Evolutionary conservation across 371 early-diverging fungal genomes (phyloP), one percentile per base, ranked within the genome.

Genomic region (Circinella minor): DNA sequence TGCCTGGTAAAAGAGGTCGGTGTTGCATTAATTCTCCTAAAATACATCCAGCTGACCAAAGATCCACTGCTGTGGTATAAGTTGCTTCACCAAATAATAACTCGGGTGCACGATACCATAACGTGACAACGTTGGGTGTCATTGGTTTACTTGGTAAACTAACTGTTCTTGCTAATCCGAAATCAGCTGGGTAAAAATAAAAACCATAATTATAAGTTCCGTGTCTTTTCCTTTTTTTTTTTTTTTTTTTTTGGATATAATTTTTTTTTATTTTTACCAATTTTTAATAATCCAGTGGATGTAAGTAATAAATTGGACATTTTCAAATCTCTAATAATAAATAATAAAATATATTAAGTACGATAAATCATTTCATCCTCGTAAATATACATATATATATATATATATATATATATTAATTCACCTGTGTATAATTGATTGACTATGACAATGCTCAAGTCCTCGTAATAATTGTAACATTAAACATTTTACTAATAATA

Each of bases 61-160:
- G 87, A 80, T 98, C 98, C 4, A 97, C 88, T 4, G 96, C 91
- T 4, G 86, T 86, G 8, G 92, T 87, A 80, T 98, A 98, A 48
- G 86, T 83, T 2, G 85, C 79, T 54, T 87, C 87, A 5, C 97
- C 98, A 73, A 93, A 83, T 0, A 98, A 79, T 0, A 98, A 80
- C 80, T 98, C 98, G 0, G 98, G 98, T 7, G 98, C 87, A 63
- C 98, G 89, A 74, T 98, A 97, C 98, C 98, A 98, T 10, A 98
- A 78, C 9, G 99, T 99, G 4, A 97, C 96, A 7, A 99, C 98
- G 64, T 93, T 89, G 1, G 95, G 96, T 10, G 96, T 95, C 94
- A 95, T 92, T 14, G 94, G 89, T 57, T 88, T 81, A 0, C 77
- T 65, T 3, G 93, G 92, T 47, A 77, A 67, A 60, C 89, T 87